These are phyloP conservation scores for Penicillium sp. DNA, from an alignment of 2,329 filamentous ascomycete species.

Conservation along the genomic window DNA sequence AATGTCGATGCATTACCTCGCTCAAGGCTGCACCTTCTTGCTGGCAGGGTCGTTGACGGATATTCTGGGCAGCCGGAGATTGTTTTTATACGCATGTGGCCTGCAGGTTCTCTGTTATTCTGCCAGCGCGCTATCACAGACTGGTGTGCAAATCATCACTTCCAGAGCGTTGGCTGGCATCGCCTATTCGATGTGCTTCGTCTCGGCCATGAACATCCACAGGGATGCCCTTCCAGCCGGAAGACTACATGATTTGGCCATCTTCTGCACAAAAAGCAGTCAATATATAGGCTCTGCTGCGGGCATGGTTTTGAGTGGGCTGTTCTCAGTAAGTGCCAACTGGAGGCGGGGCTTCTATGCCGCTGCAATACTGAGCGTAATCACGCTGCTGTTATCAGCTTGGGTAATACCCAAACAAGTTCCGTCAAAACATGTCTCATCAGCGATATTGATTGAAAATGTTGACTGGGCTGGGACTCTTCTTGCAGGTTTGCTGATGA, in stretches of 20 bases:
- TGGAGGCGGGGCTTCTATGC: slow-evolving; percentile 51
- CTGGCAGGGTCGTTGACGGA: slow-evolving; percentile 13
- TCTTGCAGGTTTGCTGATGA: slow-evolving; percentile 5
- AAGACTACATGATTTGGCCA: slow-evolving; percentile 51
- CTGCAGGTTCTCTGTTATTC: slow-evolving; percentile 3
- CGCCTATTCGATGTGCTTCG: slow-evolving; percentile 10
- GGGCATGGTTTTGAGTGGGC: slow-evolving; percentile 52
- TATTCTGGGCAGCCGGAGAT: slow-evolving; percentile 8
- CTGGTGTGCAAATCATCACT: slow-evolving; percentile 5
- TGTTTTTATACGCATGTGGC: slow-evolving; percentile 7
- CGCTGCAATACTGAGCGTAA: slow-evolving; percentile 9
- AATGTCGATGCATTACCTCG: slow-evolving; percentile 6
- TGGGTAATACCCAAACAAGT: slow-evolving; percentile 7
- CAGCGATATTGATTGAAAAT: neutral
- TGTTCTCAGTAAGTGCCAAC: slow-evolving; percentile 49
- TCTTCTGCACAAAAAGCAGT: slow-evolving; percentile 51
- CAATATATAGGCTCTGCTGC: slow-evolving; percentile 54
- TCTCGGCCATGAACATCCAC: slow-evolving; percentile 9
- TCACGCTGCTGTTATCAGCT: slow-evolving; percentile 4
- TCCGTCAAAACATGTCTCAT: neutral
- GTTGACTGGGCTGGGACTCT: slow-evolving; percentile 20
- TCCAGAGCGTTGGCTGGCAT: slow-evolving; percentile 7
- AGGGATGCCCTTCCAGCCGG: slow-evolving; percentile 40
- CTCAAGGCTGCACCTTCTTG: slow-evolving; percentile 11
- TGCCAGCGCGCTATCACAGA: neutral